These are phyloP conservation scores for Starmerella tilneyi DNA, from an alignment of 805 yeast genomes.

Conservation along the genomic window DNA sequence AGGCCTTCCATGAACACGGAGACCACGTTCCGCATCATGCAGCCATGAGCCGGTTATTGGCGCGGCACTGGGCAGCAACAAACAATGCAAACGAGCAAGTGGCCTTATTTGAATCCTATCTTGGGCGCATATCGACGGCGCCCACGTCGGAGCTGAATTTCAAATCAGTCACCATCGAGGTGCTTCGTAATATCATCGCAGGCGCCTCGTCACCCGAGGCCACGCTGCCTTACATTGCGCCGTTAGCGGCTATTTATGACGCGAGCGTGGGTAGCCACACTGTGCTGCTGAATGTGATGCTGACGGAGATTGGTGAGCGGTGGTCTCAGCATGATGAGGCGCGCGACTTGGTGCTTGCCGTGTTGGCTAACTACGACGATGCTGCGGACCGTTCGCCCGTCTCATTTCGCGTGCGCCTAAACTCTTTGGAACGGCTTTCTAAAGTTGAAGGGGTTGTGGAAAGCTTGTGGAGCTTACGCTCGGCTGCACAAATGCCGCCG, in stretches of 20 bases:
- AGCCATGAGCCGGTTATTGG: constrained; percentile 21
- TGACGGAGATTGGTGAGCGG: constrained; percentile 17
- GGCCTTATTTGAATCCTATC: constrained; percentile 15
- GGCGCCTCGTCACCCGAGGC: constrained; percentile 3
- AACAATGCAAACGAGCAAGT: constrained; percentile 13
- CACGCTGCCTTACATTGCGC: constrained; percentile 6
- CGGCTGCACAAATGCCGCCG: constrained; percentile 3
- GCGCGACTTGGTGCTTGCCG: constrained; percentile 13
- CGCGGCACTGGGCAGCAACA: constrained; percentile 11
- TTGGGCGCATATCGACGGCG: constrained; percentile 12
- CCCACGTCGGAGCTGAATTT: constrained; percentile 17
- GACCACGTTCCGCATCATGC: constrained; percentile 20
- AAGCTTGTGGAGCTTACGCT: constrained; percentile 18
- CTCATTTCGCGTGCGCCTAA: constrained; percentile 23
- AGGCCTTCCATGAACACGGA: constrained; percentile 8
- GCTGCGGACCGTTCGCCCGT: constrained; percentile 9
- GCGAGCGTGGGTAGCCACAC: constrained; percentile 6
- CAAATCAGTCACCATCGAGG: constrained; percentile 19
- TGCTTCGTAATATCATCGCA: constrained; percentile 15
- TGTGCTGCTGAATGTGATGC: constrained; percentile 21
- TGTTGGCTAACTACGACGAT: constrained; percentile 18
- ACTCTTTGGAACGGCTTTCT: constrained; percentile 18
- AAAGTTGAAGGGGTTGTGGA: constrained; percentile 8
- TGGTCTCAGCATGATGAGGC: constrained; percentile 15
- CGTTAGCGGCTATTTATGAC: constrained; percentile 15